Evolutionary conservation across 768 basidiomycete species (phyloP).

Genomic region (Ramaria sp.): DNA sequence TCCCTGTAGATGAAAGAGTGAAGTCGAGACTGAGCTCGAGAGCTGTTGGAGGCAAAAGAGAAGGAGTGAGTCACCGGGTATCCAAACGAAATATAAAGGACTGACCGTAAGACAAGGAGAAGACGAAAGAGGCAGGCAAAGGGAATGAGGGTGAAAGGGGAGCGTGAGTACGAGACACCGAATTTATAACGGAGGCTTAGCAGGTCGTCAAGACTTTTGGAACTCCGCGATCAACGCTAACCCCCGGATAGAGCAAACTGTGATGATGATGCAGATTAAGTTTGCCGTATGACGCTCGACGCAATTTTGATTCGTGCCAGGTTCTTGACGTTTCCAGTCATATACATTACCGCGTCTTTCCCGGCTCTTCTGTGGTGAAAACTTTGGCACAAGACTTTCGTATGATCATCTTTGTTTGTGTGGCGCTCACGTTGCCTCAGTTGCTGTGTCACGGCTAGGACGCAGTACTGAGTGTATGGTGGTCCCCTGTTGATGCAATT

Average conservation of each 20-base stretch:
- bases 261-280: too few species aligned
- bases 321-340: background rate
- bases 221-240: background rate
- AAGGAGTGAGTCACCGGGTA: conserved; percentile 44
- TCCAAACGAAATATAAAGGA: background rate
- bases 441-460: too few species aligned
- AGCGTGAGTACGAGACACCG: background rate
- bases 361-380: too few species aligned
- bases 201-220: conserved; percentile 1
- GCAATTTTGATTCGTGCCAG: background rate
- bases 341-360: background rate
- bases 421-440: too few species aligned
- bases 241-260: too few species aligned
- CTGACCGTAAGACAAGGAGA: conserved; percentile 18
- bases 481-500: too few species aligned
- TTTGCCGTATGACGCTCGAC: too few species aligned
- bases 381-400: too few species aligned
- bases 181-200: background rate
- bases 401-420: too few species aligned
- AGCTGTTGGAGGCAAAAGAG: conserved; percentile 27
- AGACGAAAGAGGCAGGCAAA: conserved; percentile 19
- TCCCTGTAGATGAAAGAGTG: conserved; percentile 1
- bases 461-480: too few species aligned
- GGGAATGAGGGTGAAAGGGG: background rate
- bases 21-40: conserved; percentile 31